Percentiles rank a stretch among this genome's conserved stretches.
phyloP scores from a whole-genome alignment of 306 rosid species.

The Rosa persica region DNA sequence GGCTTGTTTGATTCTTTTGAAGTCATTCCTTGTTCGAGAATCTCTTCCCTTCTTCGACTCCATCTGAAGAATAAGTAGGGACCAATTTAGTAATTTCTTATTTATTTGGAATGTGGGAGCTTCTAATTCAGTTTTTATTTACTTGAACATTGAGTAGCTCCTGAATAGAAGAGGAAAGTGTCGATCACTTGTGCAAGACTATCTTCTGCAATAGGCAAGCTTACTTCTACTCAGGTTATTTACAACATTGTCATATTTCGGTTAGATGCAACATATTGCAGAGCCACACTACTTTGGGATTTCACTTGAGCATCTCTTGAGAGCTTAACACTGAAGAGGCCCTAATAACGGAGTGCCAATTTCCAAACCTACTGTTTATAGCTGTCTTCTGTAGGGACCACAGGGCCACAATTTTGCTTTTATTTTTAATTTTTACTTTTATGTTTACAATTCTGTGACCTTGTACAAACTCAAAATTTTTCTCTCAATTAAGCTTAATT shows the following conservation, averaged over 20 bases:
- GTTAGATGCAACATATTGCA: not conserved
- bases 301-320: not conserved
- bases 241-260: not conserved
- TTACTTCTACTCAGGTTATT: not conserved
- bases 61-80: not conserved
- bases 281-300: not conserved
- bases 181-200: not conserved
- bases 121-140: not conserved
- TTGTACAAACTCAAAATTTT: not conserved
- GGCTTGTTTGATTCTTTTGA: not conserved
- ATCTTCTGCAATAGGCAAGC: not conserved
- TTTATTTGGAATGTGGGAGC: not conserved
- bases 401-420: not conserved
- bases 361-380: no score
- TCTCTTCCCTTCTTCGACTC: not conserved
- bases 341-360: not conserved
- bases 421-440: not conserved
- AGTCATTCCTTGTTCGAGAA: not conserved
- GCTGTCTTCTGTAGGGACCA: not conserved
- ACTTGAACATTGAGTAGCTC: not conserved
- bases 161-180: not conserved
- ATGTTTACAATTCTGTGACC: not conserved
- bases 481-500: not conserved
- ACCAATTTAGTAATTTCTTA: not conserved
- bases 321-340: not conserved